Conservation (phyloP, 1,284 basidiomycete genomes). For the Naganishia cerealis region DNA sequence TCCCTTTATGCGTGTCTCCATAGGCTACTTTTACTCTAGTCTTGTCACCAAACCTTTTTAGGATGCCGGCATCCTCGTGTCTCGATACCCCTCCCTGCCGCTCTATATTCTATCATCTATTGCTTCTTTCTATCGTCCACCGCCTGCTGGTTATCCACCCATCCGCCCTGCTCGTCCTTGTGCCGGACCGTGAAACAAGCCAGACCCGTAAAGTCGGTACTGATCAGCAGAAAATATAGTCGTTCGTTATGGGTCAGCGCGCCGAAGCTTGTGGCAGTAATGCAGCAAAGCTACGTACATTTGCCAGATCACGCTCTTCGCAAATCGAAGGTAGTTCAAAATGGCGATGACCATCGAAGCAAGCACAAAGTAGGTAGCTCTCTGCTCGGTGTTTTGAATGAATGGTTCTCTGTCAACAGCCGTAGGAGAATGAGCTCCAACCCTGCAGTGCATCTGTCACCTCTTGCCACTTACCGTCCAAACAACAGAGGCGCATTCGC, state of each 20-base stretch:
- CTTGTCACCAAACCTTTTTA: not conserved
- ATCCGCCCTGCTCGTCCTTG: constrained; percentile 70
- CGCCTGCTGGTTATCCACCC: constrained; percentile 59
- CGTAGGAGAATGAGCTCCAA: not conserved
- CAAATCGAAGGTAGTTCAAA: constrained; percentile 74
- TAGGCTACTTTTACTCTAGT: not conserved
- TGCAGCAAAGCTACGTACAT: constrained; percentile 55
- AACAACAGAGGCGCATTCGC: constrained; percentile 72
- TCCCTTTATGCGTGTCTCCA: not conserved
- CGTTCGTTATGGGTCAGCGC: not conserved
- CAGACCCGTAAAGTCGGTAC: constrained; percentile 78
- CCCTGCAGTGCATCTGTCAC: not conserved
- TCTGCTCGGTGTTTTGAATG: constrained; percentile 60
- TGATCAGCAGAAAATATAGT: constrained; percentile 29
- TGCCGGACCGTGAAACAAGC: constrained; percentile 86
- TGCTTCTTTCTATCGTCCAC: constrained; percentile 40
- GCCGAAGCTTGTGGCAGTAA: not conserved
- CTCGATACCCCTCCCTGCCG: not conserved
- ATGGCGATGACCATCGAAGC: constrained; percentile 67
- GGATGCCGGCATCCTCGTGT: not conserved
- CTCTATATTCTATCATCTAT: constrained; percentile 5
- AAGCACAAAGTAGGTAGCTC: constrained; percentile 54
- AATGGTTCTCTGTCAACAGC: constrained; percentile 60
- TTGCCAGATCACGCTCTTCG: constrained; percentile 74
- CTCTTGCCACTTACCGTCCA: constrained; percentile 60